Base-by-base conservation (phyloP, 768 basidiomycete genomes). In the Holtermannia corniformis region DNA sequence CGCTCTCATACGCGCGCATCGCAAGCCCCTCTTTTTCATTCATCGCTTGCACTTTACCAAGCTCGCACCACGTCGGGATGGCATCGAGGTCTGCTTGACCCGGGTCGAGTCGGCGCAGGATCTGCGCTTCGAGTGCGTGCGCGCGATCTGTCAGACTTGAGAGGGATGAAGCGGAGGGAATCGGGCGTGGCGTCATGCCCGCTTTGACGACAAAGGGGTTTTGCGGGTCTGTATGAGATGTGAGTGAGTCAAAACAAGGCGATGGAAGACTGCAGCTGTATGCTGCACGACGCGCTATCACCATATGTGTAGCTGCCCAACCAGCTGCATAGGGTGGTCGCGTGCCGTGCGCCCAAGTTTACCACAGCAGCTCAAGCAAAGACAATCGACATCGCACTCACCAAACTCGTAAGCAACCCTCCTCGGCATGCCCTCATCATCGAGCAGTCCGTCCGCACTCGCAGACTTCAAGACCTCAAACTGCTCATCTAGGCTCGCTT, bases 81-180 rank as follows among this genome's bases (percentile, higher is more conserved):
- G 90, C 80, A 68, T 93, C 92, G 48, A 47, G 87, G 22, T 82
- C 84, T 63, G 61, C 53, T 3, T 27, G 21, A 5, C 57, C 20
- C 25, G 52, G 32, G 16, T 53, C 23, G 0, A 50, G 54, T 4
- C 58, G 58, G 13, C 54, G 55, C 11, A 49, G 57, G 54, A 96
- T 86, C 32, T 89, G 88, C 13, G 89, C 89, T 74, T 99, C 93
- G 20, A 97, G 76, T 63, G 93, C 76, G 40, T 90, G 76, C 0
- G 84, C 85, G 12, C 84, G 89, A 66, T 95, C 88, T 1, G 88
- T 83, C 21, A 99, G 73, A 60, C 56, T 5, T 49, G 46, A 2
- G 47, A 41, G 0, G 50, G 44, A 12, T 51, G 43, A 4, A 54
- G 44, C 70, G 74, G n/a, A 87, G 73, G 3, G 26, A 81, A 79